phyloP scores from a whole-genome alignment of 805 yeast species.

The Cyberlindnera mrakii region DNA sequence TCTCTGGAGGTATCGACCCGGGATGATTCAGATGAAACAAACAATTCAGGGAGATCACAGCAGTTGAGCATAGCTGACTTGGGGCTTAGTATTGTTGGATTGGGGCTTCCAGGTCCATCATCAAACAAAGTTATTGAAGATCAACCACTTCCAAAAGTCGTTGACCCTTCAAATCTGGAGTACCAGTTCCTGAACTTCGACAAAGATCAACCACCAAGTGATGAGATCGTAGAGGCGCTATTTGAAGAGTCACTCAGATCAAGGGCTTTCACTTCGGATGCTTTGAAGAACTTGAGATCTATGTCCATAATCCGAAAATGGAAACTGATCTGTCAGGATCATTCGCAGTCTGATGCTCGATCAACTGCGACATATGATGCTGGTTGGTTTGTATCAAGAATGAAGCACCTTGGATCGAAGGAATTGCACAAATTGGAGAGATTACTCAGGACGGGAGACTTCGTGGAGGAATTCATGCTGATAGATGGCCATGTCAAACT shows the following conservation, averaged over 20 bases:
- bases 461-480: slow-evolving; percentile 34
- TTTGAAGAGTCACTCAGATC: slow-evolving; percentile 14
- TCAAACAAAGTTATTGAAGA: slow-evolving; percentile 7
- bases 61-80: slow-evolving; percentile 10
- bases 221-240: slow-evolving; percentile 17
- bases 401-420: slow-evolving; percentile 9
- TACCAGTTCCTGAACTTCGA: slow-evolving; percentile 22
- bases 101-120: slow-evolving; percentile 9
- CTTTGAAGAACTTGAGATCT: slow-evolving; percentile 12
- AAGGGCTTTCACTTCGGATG: slow-evolving; percentile 20
- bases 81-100: slow-evolving; percentile 21
- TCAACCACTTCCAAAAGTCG: background rate
- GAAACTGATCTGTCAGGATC: slow-evolving; percentile 24
- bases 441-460: slow-evolving; percentile 19
- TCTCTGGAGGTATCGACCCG: no score
- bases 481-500: slow-evolving; percentile 47
- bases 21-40: no score
- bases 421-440: slow-evolving; percentile 23
- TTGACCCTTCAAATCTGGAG: slow-evolving; percentile 7
- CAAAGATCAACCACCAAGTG: slow-evolving; percentile 23
- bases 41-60: background rate
- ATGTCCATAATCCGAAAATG: slow-evolving; percentile 20
- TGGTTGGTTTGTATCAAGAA: slow-evolving; percentile 16
- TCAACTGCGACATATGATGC: slow-evolving; percentile 6
- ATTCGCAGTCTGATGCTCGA: slow-evolving; percentile 1